Conservation (phyloP, 768 basidiomycete species). For the Hericium coralloides region DNA sequence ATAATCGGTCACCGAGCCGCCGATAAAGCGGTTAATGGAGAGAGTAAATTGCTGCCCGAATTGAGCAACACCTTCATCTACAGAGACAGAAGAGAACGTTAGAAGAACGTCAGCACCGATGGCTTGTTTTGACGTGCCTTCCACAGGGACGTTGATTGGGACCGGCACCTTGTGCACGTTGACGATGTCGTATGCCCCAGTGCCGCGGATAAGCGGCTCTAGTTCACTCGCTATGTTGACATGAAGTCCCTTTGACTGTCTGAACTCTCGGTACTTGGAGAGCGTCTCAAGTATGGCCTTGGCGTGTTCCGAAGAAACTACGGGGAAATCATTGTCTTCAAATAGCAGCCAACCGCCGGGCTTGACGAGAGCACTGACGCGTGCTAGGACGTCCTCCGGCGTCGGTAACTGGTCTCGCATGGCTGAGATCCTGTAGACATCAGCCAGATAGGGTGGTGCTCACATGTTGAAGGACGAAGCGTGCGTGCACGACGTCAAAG, state of each 20-base stretch:
- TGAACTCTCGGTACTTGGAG: background rate
- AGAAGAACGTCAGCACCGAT: too few relatives aligned
- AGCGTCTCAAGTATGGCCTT: background rate
- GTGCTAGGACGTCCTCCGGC: slow-evolving; percentile 9
- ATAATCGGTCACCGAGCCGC: background rate
- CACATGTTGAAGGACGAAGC: slow-evolving; percentile 18
- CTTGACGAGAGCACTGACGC: slow-evolving; percentile 14
- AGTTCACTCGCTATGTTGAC: background rate
- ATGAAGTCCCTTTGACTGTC: slow-evolving; percentile 1
- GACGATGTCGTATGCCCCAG: slow-evolving; percentile 2
- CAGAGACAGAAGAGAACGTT: too few relatives aligned
- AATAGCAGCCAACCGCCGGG: slow-evolving; percentile 20
- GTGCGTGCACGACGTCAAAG: slow-evolving; percentile 19
- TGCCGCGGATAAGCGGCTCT: background rate
- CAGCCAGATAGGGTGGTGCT: background rate
- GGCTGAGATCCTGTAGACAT: background rate
- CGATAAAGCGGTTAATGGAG: background rate
- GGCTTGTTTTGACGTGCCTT: too few relatives aligned
- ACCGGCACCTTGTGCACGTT: slow-evolving; percentile 1
- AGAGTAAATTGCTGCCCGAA: background rate
- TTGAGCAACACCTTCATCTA: too few relatives aligned
- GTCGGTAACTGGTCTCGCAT: slow-evolving; percentile 12
- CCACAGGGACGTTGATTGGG: background rate
- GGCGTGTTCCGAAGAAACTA: background rate
- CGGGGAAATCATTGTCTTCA: slow-evolving; percentile 12